These are phyloP conservation scores for Piper betle DNA, from an alignment of 164 flowering plant genomes.

Conservation along the genomic window DNA sequence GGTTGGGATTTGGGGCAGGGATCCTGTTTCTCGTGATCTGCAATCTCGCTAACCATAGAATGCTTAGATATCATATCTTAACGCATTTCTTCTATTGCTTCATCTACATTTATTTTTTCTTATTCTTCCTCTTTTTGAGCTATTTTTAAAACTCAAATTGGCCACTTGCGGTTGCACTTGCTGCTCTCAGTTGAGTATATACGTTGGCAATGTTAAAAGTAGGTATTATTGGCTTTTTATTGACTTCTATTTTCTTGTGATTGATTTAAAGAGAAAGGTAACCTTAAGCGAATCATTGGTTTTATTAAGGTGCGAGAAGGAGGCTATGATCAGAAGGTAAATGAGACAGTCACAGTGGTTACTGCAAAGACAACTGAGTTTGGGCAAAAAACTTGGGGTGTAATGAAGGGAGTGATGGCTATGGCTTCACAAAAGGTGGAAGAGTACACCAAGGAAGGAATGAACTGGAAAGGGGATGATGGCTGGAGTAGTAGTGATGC, in stretches of 20 bases:
- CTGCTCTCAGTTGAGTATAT: neutral
- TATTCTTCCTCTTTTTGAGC: no score
- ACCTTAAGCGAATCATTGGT: neutral
- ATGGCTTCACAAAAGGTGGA: conserved; percentile 95
- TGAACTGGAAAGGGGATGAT: conserved; percentile 42
- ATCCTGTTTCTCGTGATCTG: no score
- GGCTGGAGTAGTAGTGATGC: conserved; percentile 40
- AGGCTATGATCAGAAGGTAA: conserved; percentile 83
- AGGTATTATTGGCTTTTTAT: neutral
- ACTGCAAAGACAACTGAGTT: conserved; percentile 87
- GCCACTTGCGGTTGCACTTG: neutral
- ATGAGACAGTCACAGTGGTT: conserved; percentile 90
- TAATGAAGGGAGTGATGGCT: conserved; percentile 97
- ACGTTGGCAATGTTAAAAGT: neutral
- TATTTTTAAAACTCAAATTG: no score
- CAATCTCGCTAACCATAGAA: no score
- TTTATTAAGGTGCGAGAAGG: conserved; percentile 71
- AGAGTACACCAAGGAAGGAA: conserved; percentile 66
- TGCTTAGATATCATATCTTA: no score
- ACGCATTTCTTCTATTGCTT: no score
- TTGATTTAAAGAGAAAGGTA: neutral
- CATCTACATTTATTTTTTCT: no score
- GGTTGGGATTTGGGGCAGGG: no score
- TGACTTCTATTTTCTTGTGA: neutral
- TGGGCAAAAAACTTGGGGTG: conserved; percentile 94